phyloP scores from a whole-genome alignment of 345 rosid genomes.

The Nasturtium officinale region DNA sequence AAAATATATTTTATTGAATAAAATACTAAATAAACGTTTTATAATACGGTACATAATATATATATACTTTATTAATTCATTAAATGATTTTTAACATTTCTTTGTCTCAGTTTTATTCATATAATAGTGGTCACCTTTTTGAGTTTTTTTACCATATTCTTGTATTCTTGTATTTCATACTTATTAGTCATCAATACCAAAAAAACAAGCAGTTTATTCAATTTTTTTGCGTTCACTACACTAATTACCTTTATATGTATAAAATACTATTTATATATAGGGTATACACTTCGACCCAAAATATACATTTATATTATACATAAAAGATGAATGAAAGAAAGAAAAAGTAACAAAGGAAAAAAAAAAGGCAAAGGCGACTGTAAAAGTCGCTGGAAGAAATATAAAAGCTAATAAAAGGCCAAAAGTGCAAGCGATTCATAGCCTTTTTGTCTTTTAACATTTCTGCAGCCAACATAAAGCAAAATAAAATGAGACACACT shows the following conservation, averaged over 20 bases:
- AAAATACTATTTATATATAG: background rate
- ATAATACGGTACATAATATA: background rate
- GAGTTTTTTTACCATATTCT: background rate
- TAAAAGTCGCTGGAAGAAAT: background rate
- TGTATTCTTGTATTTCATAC: background rate
- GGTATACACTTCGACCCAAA: background rate
- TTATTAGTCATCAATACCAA: background rate
- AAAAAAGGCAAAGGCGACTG: background rate
- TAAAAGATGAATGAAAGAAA: constrained; percentile 13
- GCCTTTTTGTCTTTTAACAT: background rate
- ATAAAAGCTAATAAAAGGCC: constrained; percentile 23
- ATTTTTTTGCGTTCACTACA: background rate
- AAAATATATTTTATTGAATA: background rate
- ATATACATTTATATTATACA: background rate
- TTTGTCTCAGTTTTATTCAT: background rate
- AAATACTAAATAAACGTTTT: background rate
- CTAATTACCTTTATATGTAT: background rate
- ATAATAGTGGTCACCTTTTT: background rate
- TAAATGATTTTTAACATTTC: background rate
- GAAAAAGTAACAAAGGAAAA: constrained; percentile 16
- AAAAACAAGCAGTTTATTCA: background rate
- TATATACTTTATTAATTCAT: background rate
- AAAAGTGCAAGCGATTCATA: background rate
- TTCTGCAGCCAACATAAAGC: constrained; percentile 17
- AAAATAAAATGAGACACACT: background rate